Evolutionary conservation across 73 alveolate species (phyloP).

Genomic region (Paraurostyla sp.): DNA sequence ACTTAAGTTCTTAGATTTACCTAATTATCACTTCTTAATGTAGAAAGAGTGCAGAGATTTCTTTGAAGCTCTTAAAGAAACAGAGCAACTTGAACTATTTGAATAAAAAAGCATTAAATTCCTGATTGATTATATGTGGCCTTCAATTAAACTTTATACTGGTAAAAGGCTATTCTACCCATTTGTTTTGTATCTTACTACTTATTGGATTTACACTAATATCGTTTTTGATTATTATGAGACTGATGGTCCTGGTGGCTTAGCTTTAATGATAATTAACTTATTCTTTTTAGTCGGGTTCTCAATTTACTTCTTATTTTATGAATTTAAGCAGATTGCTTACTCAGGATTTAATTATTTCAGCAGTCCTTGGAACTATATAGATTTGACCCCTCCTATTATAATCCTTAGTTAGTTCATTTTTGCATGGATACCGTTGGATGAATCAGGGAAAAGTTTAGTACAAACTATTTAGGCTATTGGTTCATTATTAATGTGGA

Average conservation of each 20-base stretch:
- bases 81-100: conserved; percentile 1
- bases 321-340: neutral
- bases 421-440: neutral
- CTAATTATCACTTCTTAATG: conserved; percentile 5
- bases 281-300: neutral
- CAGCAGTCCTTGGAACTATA: conserved; percentile 53
- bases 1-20: conserved; percentile 24
- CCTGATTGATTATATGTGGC: conserved; percentile 65
- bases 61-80: conserved; percentile 42
- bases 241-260: neutral
- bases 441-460: neutral
- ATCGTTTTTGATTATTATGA: neutral
- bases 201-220: conserved; percentile 37
- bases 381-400: conserved; percentile 52
- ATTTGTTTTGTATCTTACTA: neutral
- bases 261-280: neutral
- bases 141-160: conserved; percentile 1
- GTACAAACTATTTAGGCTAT: neutral
- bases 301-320: conserved; percentile 23
- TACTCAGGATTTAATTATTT: neutral
- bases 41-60: neutral
- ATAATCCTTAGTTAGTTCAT: neutral
- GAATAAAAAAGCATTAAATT: conserved; percentile 18
- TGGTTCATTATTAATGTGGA: conserved; percentile 42
- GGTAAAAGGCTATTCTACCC: conserved; percentile 17